Conservation (phyloP, 1,284 basidiomycete genomes). For the Ceratobasidium sp. region DNA sequence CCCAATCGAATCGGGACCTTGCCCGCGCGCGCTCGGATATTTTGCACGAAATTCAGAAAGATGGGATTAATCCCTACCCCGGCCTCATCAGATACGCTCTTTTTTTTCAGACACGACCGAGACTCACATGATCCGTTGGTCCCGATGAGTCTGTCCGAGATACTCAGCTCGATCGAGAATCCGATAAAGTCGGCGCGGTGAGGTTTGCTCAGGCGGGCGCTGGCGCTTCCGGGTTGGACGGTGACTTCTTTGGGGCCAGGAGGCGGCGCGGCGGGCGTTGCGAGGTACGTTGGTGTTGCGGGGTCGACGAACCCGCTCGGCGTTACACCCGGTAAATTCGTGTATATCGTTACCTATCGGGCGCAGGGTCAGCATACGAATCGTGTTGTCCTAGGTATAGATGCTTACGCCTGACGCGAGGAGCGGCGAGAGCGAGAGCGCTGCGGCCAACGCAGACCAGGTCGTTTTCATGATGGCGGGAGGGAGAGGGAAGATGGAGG, state of each 20-base stretch:
- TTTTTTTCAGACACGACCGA: background rate
- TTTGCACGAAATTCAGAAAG: conserved; percentile 32
- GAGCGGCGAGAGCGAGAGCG: conserved; percentile 11
- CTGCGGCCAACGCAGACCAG: conserved; percentile 7
- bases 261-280: background rate
- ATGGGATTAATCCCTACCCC: conserved; percentile 22
- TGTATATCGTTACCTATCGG: conserved; percentile 36
- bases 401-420: conserved; percentile 9
- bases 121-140: conserved; percentile 34
- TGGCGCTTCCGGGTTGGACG: conserved; percentile 25
- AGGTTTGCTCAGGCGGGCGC: conserved; percentile 12
- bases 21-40: conserved; percentile 62
- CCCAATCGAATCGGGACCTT: conserved; percentile 71
- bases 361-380: background rate
- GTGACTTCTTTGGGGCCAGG: conserved; percentile 30
- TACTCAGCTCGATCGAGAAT: conserved; percentile 27
- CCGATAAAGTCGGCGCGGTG: conserved; percentile 32
- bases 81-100: background rate
- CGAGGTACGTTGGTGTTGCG: conserved; percentile 11
- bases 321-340: conserved; percentile 8
- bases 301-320: conserved; percentile 26
- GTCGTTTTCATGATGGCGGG: conserved; percentile 12
- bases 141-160: conserved; percentile 26
- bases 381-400: background rate
- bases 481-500: background rate